A percentile compares a stretch with the other conserved stretches of the same genome.
These are phyloP conservation scores for Hibiscus mutabilis DNA, from an alignment of 345 rosid species.

Conservation along the genomic window DNA sequence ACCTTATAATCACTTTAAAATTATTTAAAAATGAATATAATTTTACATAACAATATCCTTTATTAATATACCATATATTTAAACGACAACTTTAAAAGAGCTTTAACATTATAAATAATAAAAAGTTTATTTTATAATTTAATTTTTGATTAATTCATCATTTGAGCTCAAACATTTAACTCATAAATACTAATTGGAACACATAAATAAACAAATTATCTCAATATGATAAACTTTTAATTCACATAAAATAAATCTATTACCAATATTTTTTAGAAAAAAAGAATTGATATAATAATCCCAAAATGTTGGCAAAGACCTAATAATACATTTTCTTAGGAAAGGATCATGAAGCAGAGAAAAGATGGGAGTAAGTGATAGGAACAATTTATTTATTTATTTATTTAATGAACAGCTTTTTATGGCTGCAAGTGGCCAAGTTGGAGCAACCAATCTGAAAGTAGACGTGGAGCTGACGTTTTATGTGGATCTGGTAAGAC, in stretches of 20 bases:
- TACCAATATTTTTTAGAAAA: background rate
- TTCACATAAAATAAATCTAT: background rate
- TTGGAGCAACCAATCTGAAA: background rate
- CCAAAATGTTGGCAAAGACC: background rate
- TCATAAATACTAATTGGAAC: too few species aligned
- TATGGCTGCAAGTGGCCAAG: background rate
- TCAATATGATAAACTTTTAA: background rate
- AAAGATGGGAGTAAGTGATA: background rate
- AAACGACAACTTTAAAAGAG: too few species aligned
- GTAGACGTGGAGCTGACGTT: background rate
- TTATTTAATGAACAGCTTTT: background rate
- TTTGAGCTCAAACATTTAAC: too few species aligned
- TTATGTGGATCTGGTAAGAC: background rate
- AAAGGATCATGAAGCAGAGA: background rate
- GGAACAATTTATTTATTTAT: background rate
- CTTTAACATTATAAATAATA: too few species aligned
- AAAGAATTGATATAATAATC: background rate
- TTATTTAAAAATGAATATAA: too few species aligned
- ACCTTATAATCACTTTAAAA: too few species aligned
- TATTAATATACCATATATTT: too few species aligned
- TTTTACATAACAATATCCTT: too few species aligned
- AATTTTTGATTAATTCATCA: too few species aligned
- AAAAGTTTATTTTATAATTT: too few species aligned
- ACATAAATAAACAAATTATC: background rate
- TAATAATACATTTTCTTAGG: background rate